These are phyloP conservation scores for Chaetomium fimeti DNA, from an alignment of 495 filamentous ascomycete species.

Conservation along the genomic window DNA sequence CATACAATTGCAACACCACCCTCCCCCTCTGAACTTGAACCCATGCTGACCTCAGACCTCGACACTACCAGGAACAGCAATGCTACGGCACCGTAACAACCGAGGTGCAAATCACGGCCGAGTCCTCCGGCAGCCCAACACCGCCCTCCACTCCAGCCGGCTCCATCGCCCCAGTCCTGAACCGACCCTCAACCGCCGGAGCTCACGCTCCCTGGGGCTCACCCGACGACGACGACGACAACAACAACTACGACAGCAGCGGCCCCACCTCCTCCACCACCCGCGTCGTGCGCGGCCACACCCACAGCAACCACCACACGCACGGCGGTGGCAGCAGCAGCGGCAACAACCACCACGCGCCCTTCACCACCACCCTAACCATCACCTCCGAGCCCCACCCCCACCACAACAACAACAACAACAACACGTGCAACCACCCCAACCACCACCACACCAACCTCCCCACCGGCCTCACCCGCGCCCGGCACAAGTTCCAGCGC, in stretches of 20 bases:
- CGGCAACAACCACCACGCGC: slow-evolving; percentile 6
- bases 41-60: neutral
- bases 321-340: too few relatives aligned
- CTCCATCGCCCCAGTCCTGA: slow-evolving; percentile 22
- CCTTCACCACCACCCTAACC: slow-evolving; percentile 29
- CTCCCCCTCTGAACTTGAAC: neutral
- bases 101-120: slow-evolving; percentile 38
- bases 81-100: slow-evolving; percentile 40
- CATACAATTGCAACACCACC: slow-evolving; percentile 18
- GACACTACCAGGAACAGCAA: neutral
- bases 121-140: slow-evolving; percentile 25
- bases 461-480: slow-evolving; percentile 1
- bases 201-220: slow-evolving; percentile 24
- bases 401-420: neutral
- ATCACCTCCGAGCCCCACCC: slow-evolving; percentile 20
- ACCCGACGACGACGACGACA: slow-evolving; percentile 16
- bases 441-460: neutral
- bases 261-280: slow-evolving; percentile 1
- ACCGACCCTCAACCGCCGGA: neutral
- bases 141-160: slow-evolving; percentile 15
- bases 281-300: neutral
- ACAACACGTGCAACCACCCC: too few relatives aligned
- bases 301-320: neutral
- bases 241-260: slow-evolving; percentile 15
- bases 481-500: slow-evolving; percentile 25